A percentile compares a stretch with the other conserved stretches of the same genome.
Conservation (phyloP, 129 eudicot species). For the Daucus carota region DNA sequence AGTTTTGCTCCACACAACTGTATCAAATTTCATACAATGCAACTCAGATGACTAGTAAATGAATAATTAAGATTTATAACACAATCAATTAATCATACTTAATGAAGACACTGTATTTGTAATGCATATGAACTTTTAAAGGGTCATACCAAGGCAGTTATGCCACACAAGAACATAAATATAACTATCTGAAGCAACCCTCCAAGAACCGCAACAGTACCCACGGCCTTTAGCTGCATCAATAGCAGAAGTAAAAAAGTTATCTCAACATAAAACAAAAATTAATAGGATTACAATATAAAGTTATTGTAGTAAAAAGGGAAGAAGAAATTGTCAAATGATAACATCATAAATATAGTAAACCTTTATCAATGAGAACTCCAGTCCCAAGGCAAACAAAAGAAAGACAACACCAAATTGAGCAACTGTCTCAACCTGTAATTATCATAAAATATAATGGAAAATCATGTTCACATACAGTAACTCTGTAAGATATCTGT, state of each 20-base stretch:
- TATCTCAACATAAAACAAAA: constrained; percentile 8
- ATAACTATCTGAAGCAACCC: constrained; percentile 86
- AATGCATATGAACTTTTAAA: neutral
- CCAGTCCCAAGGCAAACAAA: constrained; percentile 93
- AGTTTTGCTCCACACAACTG: constrained; percentile 84
- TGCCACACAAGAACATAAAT: constrained; percentile 74
- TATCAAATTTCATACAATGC: constrained; percentile 11
- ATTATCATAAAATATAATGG: neutral
- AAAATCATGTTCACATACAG: constrained; percentile 9
- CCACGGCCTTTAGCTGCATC: constrained; percentile 85
- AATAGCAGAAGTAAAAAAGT: constrained; percentile 10
- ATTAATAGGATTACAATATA: constrained; percentile 5
- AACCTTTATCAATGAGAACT: constrained; percentile 94
- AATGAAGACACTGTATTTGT: neutral
- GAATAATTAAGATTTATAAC: neutral
- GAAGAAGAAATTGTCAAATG: constrained; percentile 10
- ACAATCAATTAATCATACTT: neutral
- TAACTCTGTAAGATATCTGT: neutral
- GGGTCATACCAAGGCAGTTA: constrained; percentile 61
- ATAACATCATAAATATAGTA: neutral
- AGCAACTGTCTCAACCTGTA: constrained; percentile 97
- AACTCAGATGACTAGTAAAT: constrained; percentile 7
- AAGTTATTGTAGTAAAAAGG: neutral
- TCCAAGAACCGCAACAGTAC: constrained; percentile 98
- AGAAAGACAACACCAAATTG: constrained; percentile 99